Evolutionary conservation across 2,329 filamentous ascomycete species (phyloP).

Genomic region (Ascochyta viciae-villosae): DNA sequence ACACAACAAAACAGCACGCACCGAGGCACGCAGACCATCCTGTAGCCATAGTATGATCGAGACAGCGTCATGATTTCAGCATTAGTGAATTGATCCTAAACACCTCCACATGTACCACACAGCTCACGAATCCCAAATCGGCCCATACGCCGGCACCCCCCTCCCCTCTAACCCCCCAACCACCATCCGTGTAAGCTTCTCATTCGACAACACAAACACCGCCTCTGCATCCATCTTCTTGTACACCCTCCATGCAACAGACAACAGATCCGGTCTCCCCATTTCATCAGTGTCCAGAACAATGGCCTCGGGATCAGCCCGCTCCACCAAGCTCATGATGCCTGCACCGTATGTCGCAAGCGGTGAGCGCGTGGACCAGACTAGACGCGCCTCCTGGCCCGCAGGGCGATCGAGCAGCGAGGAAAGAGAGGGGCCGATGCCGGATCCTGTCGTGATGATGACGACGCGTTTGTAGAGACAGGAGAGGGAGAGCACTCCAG

Average conservation of each 20-base stretch:
- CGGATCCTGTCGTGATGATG: conserved; percentile 46
- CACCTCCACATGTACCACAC: not conserved
- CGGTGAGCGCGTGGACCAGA: conserved; percentile 73
- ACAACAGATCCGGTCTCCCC: conserved; percentile 68
- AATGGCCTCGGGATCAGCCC: conserved; percentile 67
- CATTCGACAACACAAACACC: conserved; percentile 76
- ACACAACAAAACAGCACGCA: too few species aligned
- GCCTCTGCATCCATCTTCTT: conserved; percentile 64
- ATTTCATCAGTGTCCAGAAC: conserved; percentile 70
- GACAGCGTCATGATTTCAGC: too few species aligned
- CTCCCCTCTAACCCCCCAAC: conserved; percentile 72
- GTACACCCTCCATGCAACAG: conserved; percentile 61
- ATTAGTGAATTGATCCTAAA: too few species aligned
- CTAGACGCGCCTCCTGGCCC: conserved; percentile 63
- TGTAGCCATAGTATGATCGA: too few species aligned
- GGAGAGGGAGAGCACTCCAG: conserved; percentile 43
- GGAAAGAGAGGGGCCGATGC: conserved; percentile 49
- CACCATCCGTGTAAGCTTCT: conserved; percentile 69
- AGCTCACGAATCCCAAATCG: conserved; percentile 72
- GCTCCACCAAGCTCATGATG: conserved; percentile 63
- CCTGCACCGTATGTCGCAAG: conserved; percentile 66
- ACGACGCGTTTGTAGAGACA: conserved; percentile 40
- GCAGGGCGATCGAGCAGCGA: conserved; percentile 62
- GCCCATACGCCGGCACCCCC: conserved; percentile 72
- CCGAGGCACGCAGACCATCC: too few species aligned